Base-by-base conservation (phyloP, 148 eudicot genomes). In the Tetragonia tetragonoides region DNA sequence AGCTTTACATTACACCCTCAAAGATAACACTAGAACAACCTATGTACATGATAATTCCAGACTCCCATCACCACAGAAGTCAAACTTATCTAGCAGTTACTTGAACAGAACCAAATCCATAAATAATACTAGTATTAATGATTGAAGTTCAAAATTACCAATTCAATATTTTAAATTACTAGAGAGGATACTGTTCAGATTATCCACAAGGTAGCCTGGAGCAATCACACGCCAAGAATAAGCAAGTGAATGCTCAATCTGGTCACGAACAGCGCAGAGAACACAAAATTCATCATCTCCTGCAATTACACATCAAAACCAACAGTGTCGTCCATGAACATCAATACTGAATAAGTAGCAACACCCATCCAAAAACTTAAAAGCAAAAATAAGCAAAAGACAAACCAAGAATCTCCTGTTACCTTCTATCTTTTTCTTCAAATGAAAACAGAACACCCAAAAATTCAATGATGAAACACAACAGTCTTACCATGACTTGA, bases 171-270 rank as follows among this genome's bases (percentile, higher is more conserved):
- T 8, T 11, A 56, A 57, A 60, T 14, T 47, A 47, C 66, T 10
- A 6, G 6, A 79, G 61, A 87, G 97, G 97, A 94, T 95, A 95
- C 99, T 53, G 78, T 70, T 86, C 84, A 93, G 80, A 73, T 88
- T 95, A 80, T 91, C 77, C 66, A 87, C 94, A 76, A 95, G 80
- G 66, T 81, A 79, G 53, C 49, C 54, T 39, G 99, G 97, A 17
- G 73, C 80, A 57, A 90, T 70, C 49, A 75, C 77, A 44, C 74
- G 44, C 17, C 84, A 87, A 10, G 76, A 81, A 62, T 70, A 67
- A 44, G 66, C 38, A 63, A 92, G 41, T 39, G 93, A 87, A 42
- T 8, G 59, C 75, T 83, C 86, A 66, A 92, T 83, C 54, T 85
- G 95, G 62, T 79, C 75, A 74, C 87, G 78, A 28, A 95, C 83